Conservation (phyloP, 1,284 basidiomycete species). For the Leccinum fuscescens region DNA sequence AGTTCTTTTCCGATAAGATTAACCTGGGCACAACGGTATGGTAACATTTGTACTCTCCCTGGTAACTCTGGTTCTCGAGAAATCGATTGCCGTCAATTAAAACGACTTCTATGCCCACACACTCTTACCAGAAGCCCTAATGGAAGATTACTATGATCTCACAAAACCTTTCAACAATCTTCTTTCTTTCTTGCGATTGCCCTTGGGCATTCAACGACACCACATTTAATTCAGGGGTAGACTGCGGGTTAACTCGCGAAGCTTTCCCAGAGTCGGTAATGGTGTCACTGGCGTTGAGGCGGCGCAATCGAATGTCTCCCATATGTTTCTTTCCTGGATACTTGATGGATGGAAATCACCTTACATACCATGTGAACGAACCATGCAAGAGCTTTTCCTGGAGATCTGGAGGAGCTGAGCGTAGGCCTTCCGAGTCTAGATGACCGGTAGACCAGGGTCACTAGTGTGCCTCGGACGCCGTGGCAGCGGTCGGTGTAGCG, state of each 20-base stretch:
- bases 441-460: background rate
- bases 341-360: background rate
- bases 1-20: background rate
- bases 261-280: background rate
- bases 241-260: background rate
- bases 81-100: background rate
- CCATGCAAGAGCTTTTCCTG: background rate
- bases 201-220: background rate
- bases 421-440: background rate
- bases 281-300: background rate
- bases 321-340: background rate
- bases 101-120: background rate
- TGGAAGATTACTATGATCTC: background rate
- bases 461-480: too few species aligned
- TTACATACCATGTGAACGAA: background rate
- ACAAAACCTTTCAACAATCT: background rate
- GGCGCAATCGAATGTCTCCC: background rate
- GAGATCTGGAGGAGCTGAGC: background rate
- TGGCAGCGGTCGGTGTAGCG: too few species aligned
- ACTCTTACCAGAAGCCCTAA: background rate
- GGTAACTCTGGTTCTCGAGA: background rate
- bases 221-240: background rate
- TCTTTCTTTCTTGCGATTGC: background rate
- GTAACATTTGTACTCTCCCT: background rate
- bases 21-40: background rate